phyloP scores from a whole-genome alignment of 2,329 filamentous ascomycete genomes.

The Teratosphaeriaceae sp. region DNA sequence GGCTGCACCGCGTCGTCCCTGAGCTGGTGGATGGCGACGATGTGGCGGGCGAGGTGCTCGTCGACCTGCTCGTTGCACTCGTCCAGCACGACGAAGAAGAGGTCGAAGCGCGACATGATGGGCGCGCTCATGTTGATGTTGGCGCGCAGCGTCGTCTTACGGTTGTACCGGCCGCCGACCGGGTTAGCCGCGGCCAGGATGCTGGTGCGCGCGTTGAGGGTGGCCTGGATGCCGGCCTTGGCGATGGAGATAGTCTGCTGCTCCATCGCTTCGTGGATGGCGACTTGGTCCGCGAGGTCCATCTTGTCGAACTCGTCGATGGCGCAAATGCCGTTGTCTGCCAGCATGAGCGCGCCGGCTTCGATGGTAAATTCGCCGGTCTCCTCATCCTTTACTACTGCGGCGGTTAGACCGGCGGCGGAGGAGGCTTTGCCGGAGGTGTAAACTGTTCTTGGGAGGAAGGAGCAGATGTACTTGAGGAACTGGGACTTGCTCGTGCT shows the following conservation, averaged over 20 bases:
- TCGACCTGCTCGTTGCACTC: constrained; percentile 93
- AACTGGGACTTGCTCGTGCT: constrained; percentile 98
- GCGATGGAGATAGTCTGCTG: constrained; percentile 99
- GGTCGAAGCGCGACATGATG: constrained; percentile 98
- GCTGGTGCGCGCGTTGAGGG: constrained; percentile 87
- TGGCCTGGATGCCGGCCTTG: constrained; percentile 97
- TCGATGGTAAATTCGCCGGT: constrained; percentile 99
- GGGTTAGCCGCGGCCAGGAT: constrained; percentile 96
- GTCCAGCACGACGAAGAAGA: constrained; percentile 96
- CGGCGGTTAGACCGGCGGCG: constrained; percentile 92
- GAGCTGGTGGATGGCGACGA: constrained; percentile 87
- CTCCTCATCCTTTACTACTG: constrained; percentile 96
- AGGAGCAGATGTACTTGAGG: constrained; percentile 93
- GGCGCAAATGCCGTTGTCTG: constrained; percentile 92
- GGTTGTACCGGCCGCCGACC: constrained; percentile 92
- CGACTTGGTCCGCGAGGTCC: constrained; percentile 94
- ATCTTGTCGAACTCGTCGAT: constrained; percentile 99
- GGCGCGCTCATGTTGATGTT: constrained; percentile 99
- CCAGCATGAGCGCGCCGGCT: constrained; percentile 94
- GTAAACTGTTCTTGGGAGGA: constrained; percentile 91
- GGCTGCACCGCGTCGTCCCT: constrained; percentile 87
- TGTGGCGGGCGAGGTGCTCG: constrained; percentile 86
- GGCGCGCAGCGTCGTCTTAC: constrained; percentile 83
- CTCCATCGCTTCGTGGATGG: constrained; percentile 99
- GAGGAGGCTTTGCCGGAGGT: constrained; percentile 97